These are phyloP conservation scores for Sarocladium brachiariae DNA, from an alignment of 2,329 filamentous ascomycete genomes.

Conservation along the genomic window DNA sequence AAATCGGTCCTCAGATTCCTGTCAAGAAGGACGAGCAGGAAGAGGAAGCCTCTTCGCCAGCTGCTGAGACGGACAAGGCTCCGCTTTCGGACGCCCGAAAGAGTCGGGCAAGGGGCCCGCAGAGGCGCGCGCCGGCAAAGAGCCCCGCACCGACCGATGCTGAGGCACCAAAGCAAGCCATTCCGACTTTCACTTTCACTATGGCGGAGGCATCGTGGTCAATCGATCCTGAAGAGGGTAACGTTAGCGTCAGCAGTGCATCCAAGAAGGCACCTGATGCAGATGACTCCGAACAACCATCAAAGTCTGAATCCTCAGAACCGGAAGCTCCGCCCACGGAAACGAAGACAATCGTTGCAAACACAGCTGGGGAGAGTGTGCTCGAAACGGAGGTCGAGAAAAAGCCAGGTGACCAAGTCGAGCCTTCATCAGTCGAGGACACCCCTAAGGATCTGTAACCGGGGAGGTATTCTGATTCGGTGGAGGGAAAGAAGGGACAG, in stretches of 20 bases:
- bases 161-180: slow-evolving; percentile 20
- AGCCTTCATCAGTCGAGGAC: slow-evolving; percentile 30
- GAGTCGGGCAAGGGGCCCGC: slow-evolving; percentile 79
- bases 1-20: slow-evolving; percentile 73
- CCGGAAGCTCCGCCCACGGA: slow-evolving; percentile 8
- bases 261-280: slow-evolving; percentile 13
- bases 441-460: slow-evolving; percentile 22
- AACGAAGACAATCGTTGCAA: slow-evolving; percentile 32
- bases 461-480: neutral
- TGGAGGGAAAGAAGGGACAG: no score
- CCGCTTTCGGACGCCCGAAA: slow-evolving; percentile 88
- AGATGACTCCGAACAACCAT: neutral
- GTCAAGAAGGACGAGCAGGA: slow-evolving; percentile 65
- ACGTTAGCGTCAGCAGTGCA: slow-evolving; percentile 25
- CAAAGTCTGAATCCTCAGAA: neutral
- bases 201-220: slow-evolving; percentile 43
- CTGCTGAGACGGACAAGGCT: slow-evolving; percentile 59
- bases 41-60: slow-evolving; percentile 44
- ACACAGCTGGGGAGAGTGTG: slow-evolving; percentile 38
- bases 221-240: slow-evolving; percentile 43
- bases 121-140: slow-evolving; percentile 59
- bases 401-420: slow-evolving; percentile 23
- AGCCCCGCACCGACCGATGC: slow-evolving; percentile 32
- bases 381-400: slow-evolving; percentile 31
- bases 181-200: slow-evolving; percentile 39